Evolutionary conservation across 2,329 filamentous ascomycete genomes (phyloP).

Genomic region (Pseudopithomyces maydicus): DNA sequence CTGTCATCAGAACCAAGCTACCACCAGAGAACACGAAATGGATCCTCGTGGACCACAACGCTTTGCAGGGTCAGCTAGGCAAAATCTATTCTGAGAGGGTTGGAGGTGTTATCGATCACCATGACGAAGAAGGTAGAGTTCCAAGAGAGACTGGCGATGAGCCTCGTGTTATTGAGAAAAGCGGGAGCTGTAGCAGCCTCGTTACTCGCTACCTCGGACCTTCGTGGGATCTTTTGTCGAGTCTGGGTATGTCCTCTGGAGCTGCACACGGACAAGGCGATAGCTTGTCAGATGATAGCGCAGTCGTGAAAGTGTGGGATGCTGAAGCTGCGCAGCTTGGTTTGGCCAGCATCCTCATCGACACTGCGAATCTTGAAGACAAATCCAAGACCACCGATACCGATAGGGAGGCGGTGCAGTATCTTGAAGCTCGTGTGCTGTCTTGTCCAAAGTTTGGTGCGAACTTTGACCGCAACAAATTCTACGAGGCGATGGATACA

Average conservation of each 20-base stretch:
- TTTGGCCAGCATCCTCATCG: constrained; percentile 73
- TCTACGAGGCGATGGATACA: constrained; percentile 63
- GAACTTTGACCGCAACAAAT: constrained; percentile 59
- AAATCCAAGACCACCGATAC: constrained; percentile 66
- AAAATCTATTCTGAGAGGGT: constrained; percentile 59
- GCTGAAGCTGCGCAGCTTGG: constrained; percentile 69
- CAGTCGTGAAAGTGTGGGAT: constrained; percentile 52
- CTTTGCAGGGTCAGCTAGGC: constrained; percentile 66
- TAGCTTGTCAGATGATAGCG: constrained; percentile 34
- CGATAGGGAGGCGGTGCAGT: constrained; percentile 63
- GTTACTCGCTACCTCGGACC: constrained; percentile 64
- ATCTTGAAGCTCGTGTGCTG: constrained; percentile 63
- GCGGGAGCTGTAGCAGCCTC: constrained; percentile 75
- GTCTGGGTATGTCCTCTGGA: constrained; percentile 47
- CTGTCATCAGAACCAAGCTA: constrained; percentile 55
- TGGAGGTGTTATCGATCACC: constrained; percentile 76
- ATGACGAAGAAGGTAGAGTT: constrained; percentile 70
- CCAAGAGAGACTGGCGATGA: constrained; percentile 51
- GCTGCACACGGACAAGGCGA: constrained; percentile 48
- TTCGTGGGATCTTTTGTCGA: constrained; percentile 61
- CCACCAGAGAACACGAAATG: constrained; percentile 65
- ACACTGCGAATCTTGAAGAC: constrained; percentile 68
- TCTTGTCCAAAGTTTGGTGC: constrained; percentile 38
- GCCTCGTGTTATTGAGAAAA: constrained; percentile 67
- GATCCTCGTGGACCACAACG: constrained; percentile 83